A percentile compares a stretch with the other conserved stretches of the same genome.
Evolutionary conservation across 2,329 filamentous ascomycete genomes (phyloP).

Genomic region (Proliferodiscus dingleyae): DNA sequence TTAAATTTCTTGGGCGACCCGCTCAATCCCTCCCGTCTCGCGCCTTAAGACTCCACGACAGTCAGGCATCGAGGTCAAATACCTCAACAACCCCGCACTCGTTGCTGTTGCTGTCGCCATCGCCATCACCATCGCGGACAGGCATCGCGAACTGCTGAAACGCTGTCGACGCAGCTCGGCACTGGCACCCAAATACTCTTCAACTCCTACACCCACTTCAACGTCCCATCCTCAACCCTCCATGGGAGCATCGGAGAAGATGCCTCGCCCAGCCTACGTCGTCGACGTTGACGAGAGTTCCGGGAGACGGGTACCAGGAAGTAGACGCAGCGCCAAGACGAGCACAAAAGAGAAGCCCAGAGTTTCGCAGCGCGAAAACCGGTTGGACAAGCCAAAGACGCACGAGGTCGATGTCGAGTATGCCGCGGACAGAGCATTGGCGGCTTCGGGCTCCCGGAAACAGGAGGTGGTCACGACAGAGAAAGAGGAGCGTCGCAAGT

Average conservation of each 20-base stretch:
- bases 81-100: slow-evolving; percentile 5
- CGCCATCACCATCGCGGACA: slow-evolving; percentile 11
- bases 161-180: background rate
- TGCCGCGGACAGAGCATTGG: slow-evolving; percentile 5
- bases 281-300: slow-evolving; percentile 26
- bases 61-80: slow-evolving; percentile 1
- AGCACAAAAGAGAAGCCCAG: slow-evolving; percentile 16
- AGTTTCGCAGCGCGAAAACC: slow-evolving; percentile 9
- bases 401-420: slow-evolving; percentile 8
- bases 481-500: slow-evolving; percentile 25
- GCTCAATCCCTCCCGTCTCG: background rate
- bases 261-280: slow-evolving; percentile 23
- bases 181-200: background rate
- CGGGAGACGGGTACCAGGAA: slow-evolving; percentile 19
- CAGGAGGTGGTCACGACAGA: slow-evolving; percentile 14
- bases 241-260: slow-evolving; percentile 12
- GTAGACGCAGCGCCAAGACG: slow-evolving; percentile 21
- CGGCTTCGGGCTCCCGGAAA: slow-evolving; percentile 3
- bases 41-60: slow-evolving; percentile 4
- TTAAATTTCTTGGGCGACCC: slow-evolving; percentile 1
- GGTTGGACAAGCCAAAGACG: slow-evolving; percentile 8
- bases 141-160: slow-evolving; percentile 12
- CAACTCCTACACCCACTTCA: background rate
- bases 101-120: slow-evolving; percentile 4
- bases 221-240: slow-evolving; percentile 4